Evolutionary conservation across 2,329 filamentous ascomycete genomes (phyloP).

Genomic region (Aspergillus alliaceus): DNA sequence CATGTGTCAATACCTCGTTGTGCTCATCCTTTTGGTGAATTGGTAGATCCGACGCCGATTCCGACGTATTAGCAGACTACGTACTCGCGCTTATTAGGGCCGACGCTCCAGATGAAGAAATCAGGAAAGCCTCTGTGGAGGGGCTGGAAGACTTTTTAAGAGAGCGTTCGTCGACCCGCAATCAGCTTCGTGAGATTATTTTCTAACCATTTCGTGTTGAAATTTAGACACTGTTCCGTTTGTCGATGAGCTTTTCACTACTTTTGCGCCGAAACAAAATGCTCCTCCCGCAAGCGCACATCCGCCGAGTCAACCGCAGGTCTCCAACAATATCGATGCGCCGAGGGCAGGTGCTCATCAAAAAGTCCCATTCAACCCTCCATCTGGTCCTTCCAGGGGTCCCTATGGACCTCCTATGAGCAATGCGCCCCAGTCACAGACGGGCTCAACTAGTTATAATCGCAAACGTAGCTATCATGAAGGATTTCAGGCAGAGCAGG

Average conservation of each 20-base stretch:
- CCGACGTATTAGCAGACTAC: slow-evolving; percentile 62
- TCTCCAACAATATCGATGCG: slow-evolving; percentile 22
- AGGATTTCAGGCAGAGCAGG: slow-evolving; percentile 47
- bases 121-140: slow-evolving; percentile 54
- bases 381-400: slow-evolving; percentile 20
- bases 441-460: slow-evolving; percentile 31
- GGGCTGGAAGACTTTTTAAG: slow-evolving; percentile 60
- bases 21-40: slow-evolving; percentile 4
- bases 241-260: slow-evolving; percentile 57
- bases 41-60: slow-evolving; percentile 60
- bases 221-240: slow-evolving; percentile 51
- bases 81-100: slow-evolving; percentile 59
- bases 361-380: slow-evolving; percentile 22
- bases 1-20: background rate
- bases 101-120: slow-evolving; percentile 55
- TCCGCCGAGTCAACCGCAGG: slow-evolving; percentile 24
- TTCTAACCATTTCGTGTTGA: slow-evolving; percentile 11
- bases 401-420: slow-evolving; percentile 21
- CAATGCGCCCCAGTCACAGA: slow-evolving; percentile 20
- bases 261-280: slow-evolving; percentile 48
- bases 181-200: background rate
- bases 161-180: slow-evolving; percentile 44
- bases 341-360: slow-evolving; percentile 18
- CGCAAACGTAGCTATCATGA: slow-evolving; percentile 57
- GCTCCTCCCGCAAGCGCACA: slow-evolving; percentile 24